Base-by-base conservation (phyloP, 352 stramenopile genomes). In the Phytophthora sojae region DNA sequence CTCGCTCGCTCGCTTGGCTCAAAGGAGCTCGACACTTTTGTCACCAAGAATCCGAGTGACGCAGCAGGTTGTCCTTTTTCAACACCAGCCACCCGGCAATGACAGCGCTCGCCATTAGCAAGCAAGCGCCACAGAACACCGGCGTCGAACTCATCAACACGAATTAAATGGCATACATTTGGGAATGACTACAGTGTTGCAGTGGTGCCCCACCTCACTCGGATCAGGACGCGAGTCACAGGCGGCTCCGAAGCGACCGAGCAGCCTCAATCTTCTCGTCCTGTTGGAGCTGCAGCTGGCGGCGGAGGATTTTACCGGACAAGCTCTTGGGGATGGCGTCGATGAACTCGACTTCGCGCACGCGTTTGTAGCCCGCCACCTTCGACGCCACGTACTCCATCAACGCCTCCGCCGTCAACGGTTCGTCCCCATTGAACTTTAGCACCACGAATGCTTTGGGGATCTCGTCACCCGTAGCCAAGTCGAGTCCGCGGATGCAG, bases 371-470 rank as follows among this genome's bases (percentile, higher is more conserved):
- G 0, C 79, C 74, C 19, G 90, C 83, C 29, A 98, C 91, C 65
- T 84, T 81, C n/a, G 80, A 77, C 45, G 87, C 88, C 3, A 98
- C 92, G 73, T 80, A 98, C 9, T 86, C 63, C 61, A 87, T 83
- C 30, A 88, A 32, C 25, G 58, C 54, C 9, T 70, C 29, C 9
- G 59, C 19, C 1, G 63, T 76, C 25, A 65, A 11, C 5, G 57
- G 29, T 26, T 64, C 21, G 21, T 47, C 73, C 1, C 49, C 63
- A 8, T 63, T 71, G n/a, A 76, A 65, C 64, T 90, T 89, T 3
- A 92, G 57, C 35, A 97, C 92, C 37, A 98, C 80, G 69, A 95
- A 98, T 7, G 94, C 95, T 66, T 94, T 89, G 25, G 95, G 95
- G 29, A 97, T 73, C 59, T 89, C 82, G 73, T 98, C 93, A 35